Base-by-base conservation (phyloP, 2,329 filamentous ascomycete species). In the Alternaria triticina region DNA sequence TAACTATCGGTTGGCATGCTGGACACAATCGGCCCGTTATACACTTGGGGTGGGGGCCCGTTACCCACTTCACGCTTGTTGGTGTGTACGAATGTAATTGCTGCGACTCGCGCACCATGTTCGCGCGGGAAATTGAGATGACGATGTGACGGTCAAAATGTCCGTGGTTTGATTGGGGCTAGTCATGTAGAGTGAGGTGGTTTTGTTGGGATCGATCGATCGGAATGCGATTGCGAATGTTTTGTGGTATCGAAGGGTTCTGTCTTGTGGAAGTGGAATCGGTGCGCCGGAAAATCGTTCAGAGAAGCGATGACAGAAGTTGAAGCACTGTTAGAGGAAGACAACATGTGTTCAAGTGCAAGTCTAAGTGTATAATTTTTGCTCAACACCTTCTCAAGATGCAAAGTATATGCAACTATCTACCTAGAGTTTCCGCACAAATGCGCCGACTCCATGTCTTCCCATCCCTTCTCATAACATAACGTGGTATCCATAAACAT, bases 401-500 rank as follows among this genome's bases (percentile, higher is more conserved):
- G 57, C 22, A 23, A 27, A 33, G 36, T 47, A 13, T 12, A 59
- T 54, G 59, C 50, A 55, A 55, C 50, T 49, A 55, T 66, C 64
- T 59, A 64, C 36, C 49, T 56, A 51, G 30, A 28, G 36, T 40
- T 36, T 56, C 28, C n/a, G 36, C 54, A 65, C 46, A 54, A 12
- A 46, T 56, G 46, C 54, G 46, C 62, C 51, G 58, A 65, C 60
- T 61, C 50, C 62, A 55, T 47, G n/a, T 50, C 54, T 51, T 58
- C 54, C 59, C 20, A 20, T 36, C 30, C 45, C n/a, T 40, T 49
- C 30, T 65, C 62, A 58, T 61, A 45, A 58, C 51, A 50, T 62
- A 60, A 54, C 60, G 61, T 68, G 63, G 65, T 68, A 68, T 70
- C 52, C 51, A 40, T 64, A 57, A 62, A 64, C 49, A 54, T 60